Percentiles rank a stretch among this genome's conserved stretches.
Conservation (phyloP, 2,329 filamentous ascomycete genomes). For the Scedosporium aurantiacum region DNA sequence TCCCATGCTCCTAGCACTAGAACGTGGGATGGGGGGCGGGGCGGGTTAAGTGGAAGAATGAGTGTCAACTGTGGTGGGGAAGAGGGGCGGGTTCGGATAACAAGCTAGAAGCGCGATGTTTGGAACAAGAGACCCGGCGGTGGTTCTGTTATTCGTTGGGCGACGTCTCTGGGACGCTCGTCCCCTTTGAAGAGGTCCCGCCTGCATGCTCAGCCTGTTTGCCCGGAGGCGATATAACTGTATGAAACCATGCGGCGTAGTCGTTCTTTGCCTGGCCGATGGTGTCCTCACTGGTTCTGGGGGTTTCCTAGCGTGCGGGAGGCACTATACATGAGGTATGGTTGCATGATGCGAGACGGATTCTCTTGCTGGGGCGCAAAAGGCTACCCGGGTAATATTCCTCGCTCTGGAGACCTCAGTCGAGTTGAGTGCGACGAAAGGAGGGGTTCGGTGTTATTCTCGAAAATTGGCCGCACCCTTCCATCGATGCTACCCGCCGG, state of each 20-base stretch:
- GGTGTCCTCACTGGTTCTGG: background rate
- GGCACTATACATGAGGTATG: background rate
- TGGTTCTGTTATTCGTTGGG: background rate
- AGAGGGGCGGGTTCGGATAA: background rate
- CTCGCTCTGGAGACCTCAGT: background rate
- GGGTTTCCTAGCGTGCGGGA: background rate
- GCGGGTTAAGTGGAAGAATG: background rate
- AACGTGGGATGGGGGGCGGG: background rate
- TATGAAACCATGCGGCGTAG: background rate
- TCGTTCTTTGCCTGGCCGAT: background rate
- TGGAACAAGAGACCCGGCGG: background rate
- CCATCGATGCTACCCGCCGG: background rate
- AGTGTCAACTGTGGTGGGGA: background rate
- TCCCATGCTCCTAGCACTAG: background rate
- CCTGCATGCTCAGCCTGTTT: background rate
- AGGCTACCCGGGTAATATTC: constrained; percentile 3
- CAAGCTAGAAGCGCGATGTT: background rate
- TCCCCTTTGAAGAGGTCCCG: background rate
- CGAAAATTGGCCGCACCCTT: background rate
- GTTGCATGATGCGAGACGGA: background rate
- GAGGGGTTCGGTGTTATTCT: constrained; percentile 3
- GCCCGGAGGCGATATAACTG: background rate
- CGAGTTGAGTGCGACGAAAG: background rate
- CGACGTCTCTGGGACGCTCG: background rate
- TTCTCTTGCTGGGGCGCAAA: background rate